phyloP scores from a whole-genome alignment of 2,329 filamentous ascomycete species.

The Alternaria sp. region DNA sequence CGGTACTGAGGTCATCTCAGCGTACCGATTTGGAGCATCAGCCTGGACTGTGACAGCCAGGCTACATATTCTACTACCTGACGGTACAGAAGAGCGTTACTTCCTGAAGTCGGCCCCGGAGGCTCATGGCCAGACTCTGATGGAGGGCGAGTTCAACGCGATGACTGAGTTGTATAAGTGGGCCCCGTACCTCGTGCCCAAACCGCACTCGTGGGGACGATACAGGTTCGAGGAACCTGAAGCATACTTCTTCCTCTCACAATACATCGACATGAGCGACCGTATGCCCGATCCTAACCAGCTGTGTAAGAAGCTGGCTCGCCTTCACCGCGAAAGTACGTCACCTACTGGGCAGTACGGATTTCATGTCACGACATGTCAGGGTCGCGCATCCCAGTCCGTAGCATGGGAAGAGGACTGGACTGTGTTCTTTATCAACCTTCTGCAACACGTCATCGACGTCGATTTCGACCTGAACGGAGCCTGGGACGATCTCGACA shows the following conservation, averaged over 20 bases:
- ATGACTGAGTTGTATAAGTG: background rate
- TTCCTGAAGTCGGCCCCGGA: background rate
- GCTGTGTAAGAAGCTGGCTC: background rate
- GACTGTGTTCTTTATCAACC: background rate
- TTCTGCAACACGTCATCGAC: background rate
- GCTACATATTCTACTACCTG: background rate
- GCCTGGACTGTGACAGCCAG: background rate
- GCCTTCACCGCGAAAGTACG: background rate
- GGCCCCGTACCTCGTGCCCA: background rate
- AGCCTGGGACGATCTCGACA: background rate
- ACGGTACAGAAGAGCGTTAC: background rate
- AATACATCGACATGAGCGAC: background rate
- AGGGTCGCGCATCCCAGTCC: background rate
- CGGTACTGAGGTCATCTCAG: background rate
- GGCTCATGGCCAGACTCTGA: background rate
- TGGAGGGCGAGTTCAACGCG: background rate
- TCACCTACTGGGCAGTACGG: background rate
- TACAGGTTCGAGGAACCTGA: background rate
- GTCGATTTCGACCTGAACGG: background rate
- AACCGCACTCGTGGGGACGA: background rate
- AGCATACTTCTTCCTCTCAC: background rate
- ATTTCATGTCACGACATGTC: background rate
- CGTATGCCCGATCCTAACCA: background rate
- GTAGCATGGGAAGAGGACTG: background rate
- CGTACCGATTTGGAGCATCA: background rate